phyloP scores from a whole-genome alignment of 495 filamentous ascomycete species.

The Astrocystis sublimbata region DNA sequence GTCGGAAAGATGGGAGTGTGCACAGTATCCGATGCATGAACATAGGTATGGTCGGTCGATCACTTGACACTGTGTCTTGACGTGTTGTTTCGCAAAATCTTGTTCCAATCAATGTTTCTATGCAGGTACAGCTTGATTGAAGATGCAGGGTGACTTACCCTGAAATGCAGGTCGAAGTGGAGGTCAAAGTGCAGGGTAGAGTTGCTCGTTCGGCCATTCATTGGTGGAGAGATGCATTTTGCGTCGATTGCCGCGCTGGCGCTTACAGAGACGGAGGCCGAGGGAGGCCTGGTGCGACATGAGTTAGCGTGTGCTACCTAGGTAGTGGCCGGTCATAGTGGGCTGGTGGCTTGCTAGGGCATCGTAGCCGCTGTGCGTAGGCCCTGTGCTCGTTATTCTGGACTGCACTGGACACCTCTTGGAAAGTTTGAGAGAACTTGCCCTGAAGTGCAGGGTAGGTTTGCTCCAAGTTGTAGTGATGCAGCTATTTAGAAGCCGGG shows the following conservation, averaged over 20 bases:
- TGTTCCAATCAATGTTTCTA: background rate
- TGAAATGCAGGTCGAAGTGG: too few species aligned
- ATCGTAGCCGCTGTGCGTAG: background rate
- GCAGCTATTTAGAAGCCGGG: too few species aligned
- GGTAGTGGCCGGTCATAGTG: background rate
- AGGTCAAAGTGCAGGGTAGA: too few species aligned
- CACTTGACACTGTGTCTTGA: background rate
- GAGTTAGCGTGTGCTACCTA: background rate
- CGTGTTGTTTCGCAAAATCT: background rate
- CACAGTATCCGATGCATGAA: background rate
- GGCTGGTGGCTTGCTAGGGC: background rate
- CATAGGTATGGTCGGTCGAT: too few species aligned
- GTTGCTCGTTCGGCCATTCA: too few species aligned
- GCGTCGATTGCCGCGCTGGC: background rate
- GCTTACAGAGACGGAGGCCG: background rate
- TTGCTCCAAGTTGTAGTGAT: too few species aligned
- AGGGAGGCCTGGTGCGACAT: background rate
- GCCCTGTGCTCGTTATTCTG: background rate
- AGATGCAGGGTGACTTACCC: too few species aligned
- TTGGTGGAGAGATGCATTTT: too few species aligned
- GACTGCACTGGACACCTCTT: background rate
- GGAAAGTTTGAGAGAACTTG: background rate
- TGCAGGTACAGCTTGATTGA: too few species aligned
- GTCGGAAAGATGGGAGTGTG: too few species aligned
- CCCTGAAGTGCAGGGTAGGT: background rate